phyloP scores from a whole-genome alignment of 2,329 filamentous ascomycete genomes.

The Berkeleyomyces rouxiae region DNA sequence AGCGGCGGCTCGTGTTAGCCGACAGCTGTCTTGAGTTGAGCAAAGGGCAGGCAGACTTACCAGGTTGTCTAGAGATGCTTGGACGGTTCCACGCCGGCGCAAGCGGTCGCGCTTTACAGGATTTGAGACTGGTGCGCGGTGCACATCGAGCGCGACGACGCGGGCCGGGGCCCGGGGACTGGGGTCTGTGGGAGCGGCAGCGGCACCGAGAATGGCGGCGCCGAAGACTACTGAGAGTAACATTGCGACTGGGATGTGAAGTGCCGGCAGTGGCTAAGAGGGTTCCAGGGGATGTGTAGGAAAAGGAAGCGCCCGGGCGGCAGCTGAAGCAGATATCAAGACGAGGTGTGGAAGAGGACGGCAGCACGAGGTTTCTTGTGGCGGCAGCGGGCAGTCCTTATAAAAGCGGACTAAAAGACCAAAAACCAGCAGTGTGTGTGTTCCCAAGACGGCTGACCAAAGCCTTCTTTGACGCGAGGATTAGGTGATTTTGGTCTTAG shows the following conservation, averaged over 20 bases:
- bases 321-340: no score
- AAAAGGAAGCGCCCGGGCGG: no score
- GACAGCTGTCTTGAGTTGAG: not conserved
- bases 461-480: no score
- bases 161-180: conserved; percentile 15
- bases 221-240: conserved; percentile 4
- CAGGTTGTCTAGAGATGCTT: conserved; percentile 37
- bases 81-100: conserved; percentile 28
- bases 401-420: no score
- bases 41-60: conserved; percentile 22
- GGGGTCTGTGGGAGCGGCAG: conserved; percentile 2
- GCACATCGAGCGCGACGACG: conserved; percentile 30
- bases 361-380: no score
- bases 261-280: no score
- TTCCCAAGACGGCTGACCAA: no score
- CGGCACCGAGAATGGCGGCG: conserved; percentile 2
- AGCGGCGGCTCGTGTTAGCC: conserved; percentile 8
- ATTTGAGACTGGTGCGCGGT: conserved; percentile 23
- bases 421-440: no score
- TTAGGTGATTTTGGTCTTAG: no score
- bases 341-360: no score
- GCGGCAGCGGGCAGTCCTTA: no score
- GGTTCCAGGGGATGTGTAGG: no score
- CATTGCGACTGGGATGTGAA: not conserved
- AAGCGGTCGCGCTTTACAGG: conserved; percentile 29